Base-by-base conservation (phyloP, 164 flowering plant species). In the Vitis rupestris region DNA sequence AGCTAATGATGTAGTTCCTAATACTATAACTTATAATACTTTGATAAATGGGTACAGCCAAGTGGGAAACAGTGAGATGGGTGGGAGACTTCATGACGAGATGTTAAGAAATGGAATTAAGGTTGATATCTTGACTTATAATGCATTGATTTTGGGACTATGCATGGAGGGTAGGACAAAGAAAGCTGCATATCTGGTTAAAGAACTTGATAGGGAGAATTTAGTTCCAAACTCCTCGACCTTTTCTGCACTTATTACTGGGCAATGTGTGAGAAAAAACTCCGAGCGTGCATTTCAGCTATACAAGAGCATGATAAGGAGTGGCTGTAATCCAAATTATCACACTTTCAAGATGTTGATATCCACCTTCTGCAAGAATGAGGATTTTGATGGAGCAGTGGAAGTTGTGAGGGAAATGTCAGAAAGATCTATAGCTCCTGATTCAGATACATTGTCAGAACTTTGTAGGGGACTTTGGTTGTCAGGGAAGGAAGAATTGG, bases 91-190 rank as follows among this genome's bases (percentile, higher is more conserved):
- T 64, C 84, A 77, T 74, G 94, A 92, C 60, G 93, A 94, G 75
- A 94, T 94, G 97, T 58, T 71, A n/a, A 78, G 64, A 56, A 72
- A 70, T 71, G 91, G 87, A 50, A 63, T 92, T 44, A 80, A 82
- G 74, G 80, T 84, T 66, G 87, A 94, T 82, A 80, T 92, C 44
- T 68, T 90, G 72, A 92, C 98, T 17, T 90, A 87, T 60, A 94
- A 94, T 81, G 88, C 97, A 2, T 76, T 94, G 81, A 85, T 94
- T 57, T 63, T 82, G 79, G 94, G 93, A 54, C 78, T 89, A 23
- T 94, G 94, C 84, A 89, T 85, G 69, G 89, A 82, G 63, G 97
- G 97, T 37, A 94, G 85, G 90, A 92, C 94, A 9, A 94, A 82
- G 81, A 91, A 88, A 75, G 97, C 95, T 50, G 92, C 94, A 23